Evolutionary conservation across 768 basidiomycete genomes (phyloP), one percentile per base, ranked within the genome.

Genomic region (Kwoniella bestiolae): DNA sequence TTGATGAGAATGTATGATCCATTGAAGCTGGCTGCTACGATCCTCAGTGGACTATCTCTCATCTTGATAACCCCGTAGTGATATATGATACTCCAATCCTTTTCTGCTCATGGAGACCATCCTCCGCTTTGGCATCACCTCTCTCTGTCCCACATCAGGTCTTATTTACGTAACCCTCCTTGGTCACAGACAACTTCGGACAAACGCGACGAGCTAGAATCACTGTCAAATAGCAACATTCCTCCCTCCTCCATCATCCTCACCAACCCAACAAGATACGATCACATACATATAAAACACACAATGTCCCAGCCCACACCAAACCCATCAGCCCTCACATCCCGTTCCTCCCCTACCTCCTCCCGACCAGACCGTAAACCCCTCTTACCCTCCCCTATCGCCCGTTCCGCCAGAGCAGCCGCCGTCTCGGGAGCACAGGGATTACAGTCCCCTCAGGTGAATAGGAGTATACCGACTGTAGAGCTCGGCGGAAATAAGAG

Each of bases 341-440:
- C 55, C 35, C 55, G 55, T 25, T 35, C 55, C 21, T 35, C 55
- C 21, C 12, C 38, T 4, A 18, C 38, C 12, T 11, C 12, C 5
- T 6, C 45, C n/a, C 61, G 62, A 3, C 62, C 55, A 26, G 62
- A 63, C 50, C 29, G 62, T 18, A 31, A 46, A 23, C 55, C 55
- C 3, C 44, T 63, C 31, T 50, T 63, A 25, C 62, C 62, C 9
- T 41, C 50, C 5, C 35, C 61, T 21, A 44, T 56, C 21, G 31
- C 62, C n/a, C 16, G 53, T 31, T 46, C 62, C 18, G 53, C 62
- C 9, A 32, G 50, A 29, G 60, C 60, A 12, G 28, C 46, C 35
- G 59, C 59, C 18, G 21, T 9, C 26, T 12, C 21, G 25, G 60
- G 34, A 25, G 29, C 38, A 1, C 18, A 18, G 44, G 57, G n/a